Base-by-base conservation (phyloP, 495 filamentous ascomycete species). In the Aspergillus leporis region DNA sequence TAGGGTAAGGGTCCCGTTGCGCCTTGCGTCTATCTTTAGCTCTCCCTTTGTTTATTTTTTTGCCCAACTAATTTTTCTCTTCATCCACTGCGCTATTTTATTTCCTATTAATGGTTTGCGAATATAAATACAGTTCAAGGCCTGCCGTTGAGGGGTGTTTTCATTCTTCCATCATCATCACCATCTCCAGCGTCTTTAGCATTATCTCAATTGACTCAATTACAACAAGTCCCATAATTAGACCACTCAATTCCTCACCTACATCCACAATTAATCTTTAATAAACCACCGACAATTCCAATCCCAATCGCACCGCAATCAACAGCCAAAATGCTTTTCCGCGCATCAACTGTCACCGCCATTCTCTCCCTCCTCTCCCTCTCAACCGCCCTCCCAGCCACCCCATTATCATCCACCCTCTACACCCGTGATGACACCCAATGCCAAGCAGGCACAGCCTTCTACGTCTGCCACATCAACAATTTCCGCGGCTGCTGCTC, bases 401-500 rank as follows among this genome's bases (percentile, higher is more conserved):
- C 36, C 31, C 22, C 7, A 45, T 36, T 12, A 12, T 36, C 34
- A 12, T n/a, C 53, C 21, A 28, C 36, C 36, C n/a, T 55, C 18
- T n/a, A 16, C 18, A n/a, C 53, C 28, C 48, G 56, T 16, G 56
- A 58, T 23, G 49, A 46, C 38, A 53, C 48, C 25, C 49, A 58
- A n/a, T 58, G 56, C 16, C 1, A 16, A 8, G 8, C 38, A 1
- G 25, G 38, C 31, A 58, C 1, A 10, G 9, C 34, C 36, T 58
- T 21, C 48, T 58, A 58, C 49, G 36, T 28, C 48, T 58, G 56
- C 38, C 4, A 46, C 23, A 0, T 34, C 10, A 58, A 53, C 28
- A 16, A 58, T 13, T 58, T 58, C 48, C 56, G 56, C 18, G 56
- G 56, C 48, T 58, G 56, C 38, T 58, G 56, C 45, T 52, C 56